A percentile compares a stretch with the other conserved stretches of the same genome.
phyloP scores from a whole-genome alignment of 1,284 basidiomycete genomes.

The Cutaneotrichosporon dermatis region DNA sequence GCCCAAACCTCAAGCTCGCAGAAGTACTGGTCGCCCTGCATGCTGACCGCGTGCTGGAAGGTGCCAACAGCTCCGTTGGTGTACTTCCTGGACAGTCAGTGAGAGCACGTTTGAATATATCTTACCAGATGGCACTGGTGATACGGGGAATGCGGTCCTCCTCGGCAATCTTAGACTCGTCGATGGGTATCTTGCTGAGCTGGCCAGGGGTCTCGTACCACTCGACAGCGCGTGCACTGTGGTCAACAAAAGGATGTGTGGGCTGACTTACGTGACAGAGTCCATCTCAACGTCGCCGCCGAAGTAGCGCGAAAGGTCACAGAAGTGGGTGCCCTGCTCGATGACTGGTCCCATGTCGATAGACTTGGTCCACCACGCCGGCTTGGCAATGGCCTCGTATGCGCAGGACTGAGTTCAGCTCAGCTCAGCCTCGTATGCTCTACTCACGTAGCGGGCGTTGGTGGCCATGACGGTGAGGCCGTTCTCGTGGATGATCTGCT shows the following conservation, averaged over 20 bases:
- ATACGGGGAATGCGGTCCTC: conserved; percentile 48
- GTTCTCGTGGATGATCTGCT: conserved; percentile 91
- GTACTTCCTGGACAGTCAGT: conserved; percentile 60
- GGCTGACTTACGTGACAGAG: conserved; percentile 44
- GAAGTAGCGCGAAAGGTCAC: conserved; percentile 78
- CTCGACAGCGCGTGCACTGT: conserved; percentile 73
- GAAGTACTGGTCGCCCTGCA: conserved; percentile 85
- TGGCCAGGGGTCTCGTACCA: conserved; percentile 85
- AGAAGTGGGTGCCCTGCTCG: conserved; percentile 88
- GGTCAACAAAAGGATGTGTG: no score
- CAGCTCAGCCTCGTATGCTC: neutral
- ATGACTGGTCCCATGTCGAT: conserved; percentile 76
- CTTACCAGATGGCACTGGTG: conserved; percentile 42
- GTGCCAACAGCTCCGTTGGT: conserved; percentile 87
- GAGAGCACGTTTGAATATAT: no score
- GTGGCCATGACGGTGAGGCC: conserved; percentile 94
- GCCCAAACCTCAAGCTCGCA: conserved; percentile 89
- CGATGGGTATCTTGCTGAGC: conserved; percentile 66
- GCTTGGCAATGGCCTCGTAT: conserved; percentile 72
- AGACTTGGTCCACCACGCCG: conserved; percentile 97
- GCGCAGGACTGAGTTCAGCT: conserved; percentile 15
- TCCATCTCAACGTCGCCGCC: conserved; percentile 86
- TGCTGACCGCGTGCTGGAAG: conserved; percentile 78
- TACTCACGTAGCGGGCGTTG: conserved; percentile 70
- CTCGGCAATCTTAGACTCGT: conserved; percentile 47